Evolutionary conservation across 176 grass and related monocot species (phyloP).

Genomic region (Triticum monococcum): DNA sequence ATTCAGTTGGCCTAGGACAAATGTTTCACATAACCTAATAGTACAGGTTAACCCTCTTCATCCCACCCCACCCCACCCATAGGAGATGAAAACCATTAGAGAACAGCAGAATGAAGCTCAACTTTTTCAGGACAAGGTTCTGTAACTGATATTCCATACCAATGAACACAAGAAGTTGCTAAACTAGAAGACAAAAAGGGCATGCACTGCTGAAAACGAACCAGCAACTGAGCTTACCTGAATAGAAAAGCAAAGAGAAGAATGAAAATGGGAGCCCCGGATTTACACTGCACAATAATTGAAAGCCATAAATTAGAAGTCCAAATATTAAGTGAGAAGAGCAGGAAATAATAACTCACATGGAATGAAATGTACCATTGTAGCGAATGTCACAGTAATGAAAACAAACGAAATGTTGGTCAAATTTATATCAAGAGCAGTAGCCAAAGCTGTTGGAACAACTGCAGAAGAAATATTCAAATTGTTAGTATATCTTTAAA

Average conservation of each 20-base stretch:
- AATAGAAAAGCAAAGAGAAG: conserved; percentile 96
- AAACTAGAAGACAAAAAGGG: not conserved
- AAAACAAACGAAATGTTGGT: conserved; percentile 98
- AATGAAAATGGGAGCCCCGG: conserved; percentile 91
- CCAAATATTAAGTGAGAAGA: not conserved
- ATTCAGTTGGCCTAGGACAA: not conserved
- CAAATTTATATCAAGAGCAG: conserved; percentile 92
- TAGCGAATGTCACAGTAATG: conserved; percentile 98
- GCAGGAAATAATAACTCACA: conserved; percentile 7
- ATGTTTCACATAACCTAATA: not conserved
- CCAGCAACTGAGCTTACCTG: conserved; percentile 49
- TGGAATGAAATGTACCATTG: conserved; percentile 76
- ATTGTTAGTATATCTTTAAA: not conserved
- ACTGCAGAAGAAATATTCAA: conserved; percentile 61
- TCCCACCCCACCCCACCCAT: not conserved
- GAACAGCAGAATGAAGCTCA: not conserved
- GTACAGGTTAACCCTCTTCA: not conserved
- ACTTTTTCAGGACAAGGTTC: conserved; percentile 13
- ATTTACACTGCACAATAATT: conserved; percentile 85
- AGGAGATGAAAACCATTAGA: not conserved
- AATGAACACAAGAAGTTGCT: not conserved
- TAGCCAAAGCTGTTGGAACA: conserved; percentile 89
- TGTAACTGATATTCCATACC: conserved; percentile 6
- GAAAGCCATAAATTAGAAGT: conserved; percentile 23
- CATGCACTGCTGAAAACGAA: not conserved